Base-by-base conservation (phyloP, 345 rosid genomes). In the Capsella bursapastoris region DNA sequence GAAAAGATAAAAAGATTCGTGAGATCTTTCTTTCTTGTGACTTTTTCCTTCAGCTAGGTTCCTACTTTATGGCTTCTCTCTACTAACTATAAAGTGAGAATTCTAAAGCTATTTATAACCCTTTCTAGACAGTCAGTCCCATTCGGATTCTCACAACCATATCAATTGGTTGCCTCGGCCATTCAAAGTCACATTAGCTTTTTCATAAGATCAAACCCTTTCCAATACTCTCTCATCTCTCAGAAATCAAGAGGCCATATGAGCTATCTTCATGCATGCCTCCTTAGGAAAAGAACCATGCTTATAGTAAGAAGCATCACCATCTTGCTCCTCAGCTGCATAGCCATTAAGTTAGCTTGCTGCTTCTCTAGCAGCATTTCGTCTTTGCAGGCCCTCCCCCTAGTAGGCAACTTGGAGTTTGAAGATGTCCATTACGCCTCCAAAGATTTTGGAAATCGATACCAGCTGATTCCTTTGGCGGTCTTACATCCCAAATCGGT, bases 401-500 rank as follows among this genome's bases (percentile, higher is more conserved):
- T 94, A 7, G 87, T 84, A 5, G 98, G 98, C 34, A 86, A 82
- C 82, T 88, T 94, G 83, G 77, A 76, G 57, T 91, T 90, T 31
- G 83, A 89, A 65, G 78, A 91, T 18, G 81, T 87, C 41, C 87
- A 88, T 32, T 87, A 83, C 66, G 95, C 87, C 66, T 90, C 99
- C 64, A 89, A 64, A 71, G 99, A 94, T 67, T 94, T 94, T 28
- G 99, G 99, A 68, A 87, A 87, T 35, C 83, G 81, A 68, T 86
- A 79, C 84, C 91, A 85, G 57, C 64, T 79, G 56, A 85, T 83
- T 58, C 97, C 99, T 65, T 38, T 76, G 57, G 97, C 99, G 22
- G 89, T 94, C 31, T 82, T 94, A 47, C 84, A 90, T 76, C 99
- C 99, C 14, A 85, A 83, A 76, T 83, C 97, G 0, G 95, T 85